Percentiles rank a stretch among this genome's conserved stretches.
Evolutionary conservation across 768 basidiomycete genomes (phyloP).

Genomic region (Rhizopogon vulgaris): DNA sequence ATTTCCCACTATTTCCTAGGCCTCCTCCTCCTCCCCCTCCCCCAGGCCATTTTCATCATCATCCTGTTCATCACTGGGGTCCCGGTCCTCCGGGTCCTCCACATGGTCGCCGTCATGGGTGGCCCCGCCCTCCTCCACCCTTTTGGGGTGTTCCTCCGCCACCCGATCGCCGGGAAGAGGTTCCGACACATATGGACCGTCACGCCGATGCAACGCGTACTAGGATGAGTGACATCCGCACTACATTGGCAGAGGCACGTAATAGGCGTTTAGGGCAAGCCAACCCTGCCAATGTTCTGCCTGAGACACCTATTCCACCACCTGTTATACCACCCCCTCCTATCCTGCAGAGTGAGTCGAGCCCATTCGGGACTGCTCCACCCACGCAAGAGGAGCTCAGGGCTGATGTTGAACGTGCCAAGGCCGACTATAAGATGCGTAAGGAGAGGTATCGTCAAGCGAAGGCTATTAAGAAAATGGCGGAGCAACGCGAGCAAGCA

Average conservation of each 20-base stretch:
- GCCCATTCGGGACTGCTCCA: background rate
- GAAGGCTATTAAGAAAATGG: conserved; percentile 42
- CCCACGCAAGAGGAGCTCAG: conserved; percentile 21
- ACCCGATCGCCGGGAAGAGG: background rate
- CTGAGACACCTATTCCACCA: background rate
- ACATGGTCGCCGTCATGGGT: background rate
- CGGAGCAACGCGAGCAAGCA: conserved; percentile 21
- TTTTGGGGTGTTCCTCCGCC: background rate
- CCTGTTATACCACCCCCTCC: background rate
- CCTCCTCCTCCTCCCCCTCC: conserved; percentile 13
- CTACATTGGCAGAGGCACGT: background rate
- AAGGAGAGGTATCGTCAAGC: conserved; percentile 66
- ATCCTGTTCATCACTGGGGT: conserved; percentile 16
- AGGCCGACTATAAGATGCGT: conserved; percentile 57
- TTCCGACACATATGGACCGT: background rate
- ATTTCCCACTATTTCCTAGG: conserved; percentile 5
- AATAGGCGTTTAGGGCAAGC: background rate
- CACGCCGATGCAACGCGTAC: background rate
- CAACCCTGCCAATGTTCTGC: background rate
- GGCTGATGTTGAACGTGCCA: conserved; percentile 56
- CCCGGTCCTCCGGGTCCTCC: conserved; percentile 1
- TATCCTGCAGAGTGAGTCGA: background rate
- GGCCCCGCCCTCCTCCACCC: background rate
- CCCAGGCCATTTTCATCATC: conserved; percentile 12
- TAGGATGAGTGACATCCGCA: background rate